phyloP scores from a whole-genome alignment of 2,329 filamentous ascomycete genomes.

The Venturia aucupariae region DNA sequence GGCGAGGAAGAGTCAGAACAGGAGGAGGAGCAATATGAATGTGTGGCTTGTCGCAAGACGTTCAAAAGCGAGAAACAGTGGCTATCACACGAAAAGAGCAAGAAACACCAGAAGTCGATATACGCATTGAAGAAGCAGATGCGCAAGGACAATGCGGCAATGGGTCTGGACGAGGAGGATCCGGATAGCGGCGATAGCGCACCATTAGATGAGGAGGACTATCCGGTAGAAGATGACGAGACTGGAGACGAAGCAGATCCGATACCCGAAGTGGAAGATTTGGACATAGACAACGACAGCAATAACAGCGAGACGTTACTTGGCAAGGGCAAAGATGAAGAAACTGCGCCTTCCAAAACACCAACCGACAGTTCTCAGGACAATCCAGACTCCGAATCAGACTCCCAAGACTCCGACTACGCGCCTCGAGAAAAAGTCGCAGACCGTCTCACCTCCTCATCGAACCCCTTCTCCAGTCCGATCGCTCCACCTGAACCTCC shows the following conservation, averaged over 20 bases:
- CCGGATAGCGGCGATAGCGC: constrained; percentile 26
- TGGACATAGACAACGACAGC: constrained; percentile 18
- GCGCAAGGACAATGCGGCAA: constrained; percentile 63
- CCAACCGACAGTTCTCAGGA: neutral
- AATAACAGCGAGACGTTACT: constrained; percentile 7
- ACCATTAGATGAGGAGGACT: constrained; percentile 23
- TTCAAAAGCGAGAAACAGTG: constrained; percentile 91
- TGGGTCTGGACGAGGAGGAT: constrained; percentile 37
- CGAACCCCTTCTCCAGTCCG: constrained; percentile 9
- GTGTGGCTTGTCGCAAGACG: constrained; percentile 53
- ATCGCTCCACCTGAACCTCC: constrained; percentile 10
- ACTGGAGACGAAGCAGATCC: constrained; percentile 19
- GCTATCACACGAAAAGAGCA: constrained; percentile 88
- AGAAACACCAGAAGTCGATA: constrained; percentile 85
- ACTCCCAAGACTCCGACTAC: constrained; percentile 24
- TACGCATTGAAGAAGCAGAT: constrained; percentile 74
- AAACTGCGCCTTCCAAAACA: constrained; percentile 7
- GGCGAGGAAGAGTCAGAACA: constrained; percentile 40
- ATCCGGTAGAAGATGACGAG: constrained; percentile 16
- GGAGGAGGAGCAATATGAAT: constrained; percentile 48
- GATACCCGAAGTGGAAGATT: constrained; percentile 18
- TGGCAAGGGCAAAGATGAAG: constrained; percentile 13
- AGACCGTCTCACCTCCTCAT: constrained; percentile 22
- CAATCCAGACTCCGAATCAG: neutral
- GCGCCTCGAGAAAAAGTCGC: constrained; percentile 29